Evolutionary conservation across 148 eudicot species (phyloP).

Genomic region (Silene uniflora): DNA sequence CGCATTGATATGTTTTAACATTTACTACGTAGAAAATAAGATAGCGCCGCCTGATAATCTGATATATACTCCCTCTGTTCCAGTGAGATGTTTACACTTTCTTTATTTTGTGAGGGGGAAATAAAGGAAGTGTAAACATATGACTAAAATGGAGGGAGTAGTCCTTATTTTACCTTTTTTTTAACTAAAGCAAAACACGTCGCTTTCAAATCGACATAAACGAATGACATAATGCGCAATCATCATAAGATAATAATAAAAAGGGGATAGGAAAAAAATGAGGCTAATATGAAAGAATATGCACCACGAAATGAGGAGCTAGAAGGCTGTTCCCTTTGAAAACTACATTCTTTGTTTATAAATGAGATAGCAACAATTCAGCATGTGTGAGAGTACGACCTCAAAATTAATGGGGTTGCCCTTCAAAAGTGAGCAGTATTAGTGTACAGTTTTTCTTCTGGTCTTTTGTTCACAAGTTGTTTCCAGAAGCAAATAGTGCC

Average conservation of each 20-base stretch:
- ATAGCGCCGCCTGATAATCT: too few species aligned
- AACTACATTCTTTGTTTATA: constrained; percentile 9
- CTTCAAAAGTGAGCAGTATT: background rate
- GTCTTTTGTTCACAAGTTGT: constrained; percentile 4
- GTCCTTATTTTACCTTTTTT: too few species aligned
- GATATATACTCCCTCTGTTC: too few species aligned
- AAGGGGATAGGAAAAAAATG: background rate
- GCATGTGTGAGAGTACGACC: background rate
- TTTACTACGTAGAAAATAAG: too few species aligned
- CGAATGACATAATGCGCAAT: background rate
- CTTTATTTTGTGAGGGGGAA: too few species aligned
- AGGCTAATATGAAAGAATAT: background rate
- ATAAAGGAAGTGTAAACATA: too few species aligned
- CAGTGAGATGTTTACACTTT: too few species aligned
- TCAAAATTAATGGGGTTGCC: background rate
- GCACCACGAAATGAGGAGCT: constrained; percentile 19
- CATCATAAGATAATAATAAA: background rate
- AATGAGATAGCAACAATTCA: constrained; percentile 13
- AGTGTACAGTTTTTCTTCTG: background rate
- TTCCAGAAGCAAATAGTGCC: background rate
- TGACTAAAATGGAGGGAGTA: too few species aligned
- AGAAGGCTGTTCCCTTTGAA: background rate
- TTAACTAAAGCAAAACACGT: background rate
- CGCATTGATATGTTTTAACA: too few species aligned
- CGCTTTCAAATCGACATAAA: background rate